Percentiles rank a stretch among this genome's conserved stretches.
Conservation (phyloP, 2,329 filamentous ascomycete species). For the Ceratocystis papillata region DNA sequence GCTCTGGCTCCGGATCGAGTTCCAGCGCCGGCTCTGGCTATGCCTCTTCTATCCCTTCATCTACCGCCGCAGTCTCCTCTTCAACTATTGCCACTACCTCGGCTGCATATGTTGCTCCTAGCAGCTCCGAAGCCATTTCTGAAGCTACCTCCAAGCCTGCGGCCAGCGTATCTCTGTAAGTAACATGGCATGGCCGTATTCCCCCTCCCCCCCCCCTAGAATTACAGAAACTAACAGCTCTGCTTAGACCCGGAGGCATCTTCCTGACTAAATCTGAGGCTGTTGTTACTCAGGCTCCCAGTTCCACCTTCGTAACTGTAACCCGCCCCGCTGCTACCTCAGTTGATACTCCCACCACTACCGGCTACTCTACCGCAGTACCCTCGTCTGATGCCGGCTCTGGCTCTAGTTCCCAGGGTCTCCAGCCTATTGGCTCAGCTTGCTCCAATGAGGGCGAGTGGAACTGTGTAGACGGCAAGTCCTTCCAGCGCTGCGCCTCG, state of each 20-base stretch:
- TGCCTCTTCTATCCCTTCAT: conserved; percentile 27
- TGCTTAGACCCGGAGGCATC: conserved; percentile 35
- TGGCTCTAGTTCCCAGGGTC: conserved; percentile 27
- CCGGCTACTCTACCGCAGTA: conserved; percentile 29
- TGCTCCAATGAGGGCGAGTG: conserved; percentile 47
- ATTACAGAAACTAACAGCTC: conserved; percentile 1
- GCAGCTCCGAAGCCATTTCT: conserved; percentile 15
- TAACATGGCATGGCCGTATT: conserved; percentile 22
- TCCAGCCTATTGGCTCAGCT: conserved; percentile 33
- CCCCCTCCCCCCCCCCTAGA: too few relatives aligned
- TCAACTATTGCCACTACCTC: conserved; percentile 24
- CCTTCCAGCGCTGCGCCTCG: conserved; percentile 53
- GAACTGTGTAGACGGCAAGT: conserved; percentile 44
- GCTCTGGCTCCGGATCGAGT: not conserved
- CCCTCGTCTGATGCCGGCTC: conserved; percentile 15
- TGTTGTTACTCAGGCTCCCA: conserved; percentile 20
- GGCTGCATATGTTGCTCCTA: not conserved
- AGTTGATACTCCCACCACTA: conserved; percentile 29
- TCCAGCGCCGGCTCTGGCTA: conserved; percentile 6
- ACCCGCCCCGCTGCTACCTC: conserved; percentile 32
- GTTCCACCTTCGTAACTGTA: conserved; percentile 28
- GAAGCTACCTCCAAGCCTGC: conserved; percentile 24
- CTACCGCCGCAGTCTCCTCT: conserved; percentile 25
- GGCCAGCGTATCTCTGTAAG: conserved; percentile 27
- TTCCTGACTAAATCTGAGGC: conserved; percentile 31